Percentiles rank a stretch among this genome's conserved stretches.
Evolutionary conservation across 2,329 filamentous ascomycete species (phyloP).

Genomic region (Penicillium digitatum): DNA sequence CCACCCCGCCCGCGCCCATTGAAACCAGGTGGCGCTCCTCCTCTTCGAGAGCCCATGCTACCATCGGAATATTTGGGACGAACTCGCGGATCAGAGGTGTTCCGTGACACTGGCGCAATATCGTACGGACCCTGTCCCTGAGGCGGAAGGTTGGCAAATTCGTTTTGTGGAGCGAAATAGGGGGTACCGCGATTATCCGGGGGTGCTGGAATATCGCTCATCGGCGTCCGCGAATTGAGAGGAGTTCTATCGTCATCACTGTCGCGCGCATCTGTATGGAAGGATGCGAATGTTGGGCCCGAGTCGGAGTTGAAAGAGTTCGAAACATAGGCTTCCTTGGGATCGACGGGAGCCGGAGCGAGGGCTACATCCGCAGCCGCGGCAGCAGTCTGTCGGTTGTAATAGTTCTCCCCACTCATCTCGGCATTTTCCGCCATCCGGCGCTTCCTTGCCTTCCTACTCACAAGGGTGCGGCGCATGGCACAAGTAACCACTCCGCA

Average conservation of each 20-base stretch:
- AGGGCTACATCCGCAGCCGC: slow-evolving; percentile 28
- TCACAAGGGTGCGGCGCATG: slow-evolving; percentile 88
- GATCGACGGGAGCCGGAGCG: slow-evolving; percentile 36
- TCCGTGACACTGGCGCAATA: slow-evolving; percentile 35
- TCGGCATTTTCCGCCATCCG: slow-evolving; percentile 90
- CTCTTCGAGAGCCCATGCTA: slow-evolving; percentile 43
- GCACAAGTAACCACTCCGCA: slow-evolving; percentile 85
- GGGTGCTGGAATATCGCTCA: slow-evolving; percentile 26
- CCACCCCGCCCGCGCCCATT: slow-evolving; percentile 56
- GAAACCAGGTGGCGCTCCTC: slow-evolving; percentile 42
- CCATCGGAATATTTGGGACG: slow-evolving; percentile 48
- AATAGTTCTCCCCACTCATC: slow-evolving; percentile 94
- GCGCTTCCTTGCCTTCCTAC: slow-evolving; percentile 87
- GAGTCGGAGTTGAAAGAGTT: slow-evolving; percentile 53
- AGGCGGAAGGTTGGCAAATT: slow-evolving; percentile 40
- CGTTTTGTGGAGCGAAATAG: slow-evolving; percentile 36
- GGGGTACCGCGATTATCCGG: slow-evolving; percentile 31
- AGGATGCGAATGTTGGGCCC: slow-evolving; percentile 48
- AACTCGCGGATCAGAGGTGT: slow-evolving; percentile 43
- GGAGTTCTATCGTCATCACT: slow-evolving; percentile 43
- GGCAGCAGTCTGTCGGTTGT: slow-evolving; percentile 57
- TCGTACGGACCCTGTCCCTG: slow-evolving; percentile 30
- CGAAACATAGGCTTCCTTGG: slow-evolving; percentile 57
- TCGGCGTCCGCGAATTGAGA: slow-evolving; percentile 33
- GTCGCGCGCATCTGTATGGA: slow-evolving; percentile 31